Evolutionary conservation across 805 yeast species (phyloP), one percentile per base, ranked within the genome.

Genomic region (Kazachstania psychrophila): DNA sequence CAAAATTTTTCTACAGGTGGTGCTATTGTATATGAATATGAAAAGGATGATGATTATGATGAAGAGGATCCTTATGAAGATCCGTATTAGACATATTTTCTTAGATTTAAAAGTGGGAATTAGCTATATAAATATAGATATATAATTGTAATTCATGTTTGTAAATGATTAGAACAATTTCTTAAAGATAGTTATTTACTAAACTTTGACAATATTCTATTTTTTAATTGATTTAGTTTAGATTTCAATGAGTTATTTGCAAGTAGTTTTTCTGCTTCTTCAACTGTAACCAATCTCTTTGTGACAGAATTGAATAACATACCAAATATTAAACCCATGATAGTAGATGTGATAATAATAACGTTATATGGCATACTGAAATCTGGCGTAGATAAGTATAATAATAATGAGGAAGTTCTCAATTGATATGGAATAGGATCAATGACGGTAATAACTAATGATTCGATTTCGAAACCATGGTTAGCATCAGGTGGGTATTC

Each of bases 401-500:
- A 66, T 40, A 92, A 66, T 29, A 88, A 70, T n/a, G 96, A 82
- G 4, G 96, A 75, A 0, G 97, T 85, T 53, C 97, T 71, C 42
- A 78, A 48, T 41, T 73, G 68, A 47, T 80, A 79, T 6, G 42
- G 28, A 10, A 22, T 48, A 39, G 64, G 65, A 9, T 60, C 56
- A 7, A 77, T 36, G 0, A 84, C 72, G 2, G 80, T 71, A 10
- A 86, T 68, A 9, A 85, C 80, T 5, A 95, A 95, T 0, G 97
- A 95, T 17, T 92, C 92, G 30, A 92, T 76, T 41, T 88, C 89
- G 60, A 92, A 92, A 1, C 98, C 98, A 50, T 92, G 96, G 56
- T 92, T 92, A 2, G 98, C 97, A 65, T 92, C 98, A 1, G 98
- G 98, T n/a, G 98, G 98, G 52, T 92, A 92, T 56, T 92, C 97